Base-by-base conservation (phyloP, 768 basidiomycete genomes). In the Auricularia auricula-judae region DNA sequence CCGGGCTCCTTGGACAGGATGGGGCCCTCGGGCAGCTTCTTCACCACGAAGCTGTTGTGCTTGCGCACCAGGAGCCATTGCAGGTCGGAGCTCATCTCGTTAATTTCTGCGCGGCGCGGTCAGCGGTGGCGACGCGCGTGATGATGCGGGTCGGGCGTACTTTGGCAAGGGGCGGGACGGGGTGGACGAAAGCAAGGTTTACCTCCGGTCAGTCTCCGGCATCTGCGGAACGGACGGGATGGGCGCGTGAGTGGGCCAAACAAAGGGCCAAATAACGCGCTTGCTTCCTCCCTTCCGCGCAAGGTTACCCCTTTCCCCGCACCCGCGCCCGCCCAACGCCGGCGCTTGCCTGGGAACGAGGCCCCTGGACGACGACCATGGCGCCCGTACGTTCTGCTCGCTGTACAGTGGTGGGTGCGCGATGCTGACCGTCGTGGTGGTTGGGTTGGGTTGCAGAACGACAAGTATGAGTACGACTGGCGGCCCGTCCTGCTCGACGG, bases 21-120 rank as follows among this genome's bases (percentile, higher is more conserved):
- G 47, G 86, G 88, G 23, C 91, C 89, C 71, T 87, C 86, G 47
- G 77, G 73, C 54, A 82, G 81, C 72, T 83, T 82, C 79, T 93
- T 92, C 73, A 93, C 90, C 67, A 89, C 79, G 83, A 87, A 92
- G 68, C 91, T 88, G 83, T 88, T 93, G 80, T 82, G 79, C 71
- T 89, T 86, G 73, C 90, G 90, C 75, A 91, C 77, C 67, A 96
- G 87, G 75, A 93, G 87, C 93, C 93, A 96, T 80, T 94, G 84
- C 76, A 96, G 90, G 76, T 95, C 92, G 80, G 79, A 74, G 72
- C 91, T 91, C 91, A 93, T 93, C 33, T 18, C 36, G 34, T 23
- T 23, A 23, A 23, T 8, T 39, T 35, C 36, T 62, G n/a, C n/a
- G 61, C 61, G 29, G 35, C 61, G 35, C 12, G 51, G 56, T 59